phyloP scores from a whole-genome alignment of 2,329 filamentous ascomycete genomes.

The Aspergillus pseudonomiae region DNA sequence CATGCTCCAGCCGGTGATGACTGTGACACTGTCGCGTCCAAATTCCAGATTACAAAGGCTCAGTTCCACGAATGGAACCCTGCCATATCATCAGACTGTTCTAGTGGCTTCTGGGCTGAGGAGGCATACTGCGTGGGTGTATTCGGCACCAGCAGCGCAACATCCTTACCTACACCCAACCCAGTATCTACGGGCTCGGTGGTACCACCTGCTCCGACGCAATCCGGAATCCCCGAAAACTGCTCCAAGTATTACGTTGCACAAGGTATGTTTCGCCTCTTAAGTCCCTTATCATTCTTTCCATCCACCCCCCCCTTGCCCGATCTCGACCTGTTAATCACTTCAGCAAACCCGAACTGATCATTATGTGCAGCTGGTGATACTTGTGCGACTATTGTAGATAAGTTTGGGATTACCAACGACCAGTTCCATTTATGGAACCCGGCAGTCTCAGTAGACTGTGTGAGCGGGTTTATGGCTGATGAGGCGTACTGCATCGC shows the following conservation, averaged over 20 bases:
- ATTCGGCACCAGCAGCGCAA: background rate
- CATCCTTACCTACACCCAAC: background rate
- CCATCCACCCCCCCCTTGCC: too few relatives aligned
- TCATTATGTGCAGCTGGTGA: too few relatives aligned
- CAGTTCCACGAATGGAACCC: slow-evolving; percentile 21
- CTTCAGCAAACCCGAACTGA: too few relatives aligned
- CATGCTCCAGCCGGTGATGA: slow-evolving; percentile 12
- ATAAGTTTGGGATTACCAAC: slow-evolving; percentile 8
- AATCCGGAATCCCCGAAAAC: too few relatives aligned
- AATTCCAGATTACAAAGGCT: slow-evolving; percentile 9
- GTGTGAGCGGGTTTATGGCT: background rate
- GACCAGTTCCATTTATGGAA: slow-evolving; percentile 19
- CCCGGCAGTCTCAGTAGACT: slow-evolving; percentile 14
- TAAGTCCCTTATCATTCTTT: too few relatives aligned
- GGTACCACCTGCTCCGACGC: too few relatives aligned
- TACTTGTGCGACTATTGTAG: too few relatives aligned
- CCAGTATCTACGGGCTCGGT: slow-evolving; percentile 1
- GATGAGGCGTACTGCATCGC: slow-evolving; percentile 3
- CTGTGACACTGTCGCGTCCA: slow-evolving; percentile 10
- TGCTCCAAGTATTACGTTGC: too few relatives aligned
- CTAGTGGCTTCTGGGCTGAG: background rate
- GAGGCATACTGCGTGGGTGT: slow-evolving; percentile 4
- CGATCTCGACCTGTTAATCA: too few relatives aligned
- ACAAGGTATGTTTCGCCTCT: too few relatives aligned
- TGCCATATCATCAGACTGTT: slow-evolving; percentile 13